Evolutionary conservation across 2,329 filamentous ascomycete species (phyloP), one percentile per base, ranked within the genome.

Genomic region (Incumbomyces delicatus): DNA sequence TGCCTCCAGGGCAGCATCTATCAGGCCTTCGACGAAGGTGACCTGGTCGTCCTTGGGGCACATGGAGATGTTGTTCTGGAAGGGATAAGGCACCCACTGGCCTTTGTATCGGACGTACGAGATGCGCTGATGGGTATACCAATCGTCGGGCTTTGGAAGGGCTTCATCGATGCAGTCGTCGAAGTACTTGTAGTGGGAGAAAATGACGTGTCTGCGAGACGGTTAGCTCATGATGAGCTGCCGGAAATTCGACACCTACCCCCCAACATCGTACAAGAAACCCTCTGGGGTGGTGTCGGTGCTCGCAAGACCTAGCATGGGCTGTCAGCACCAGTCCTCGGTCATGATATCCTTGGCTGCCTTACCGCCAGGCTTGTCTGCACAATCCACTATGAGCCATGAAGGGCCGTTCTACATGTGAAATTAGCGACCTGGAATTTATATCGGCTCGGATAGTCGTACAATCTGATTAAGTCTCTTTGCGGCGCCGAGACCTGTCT

Each of bases 111-210:
- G 89, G 59, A 98, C 90, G 68, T 98, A 98, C 54, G 92, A 98
- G 71, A 98, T 92, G 66, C 92, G 89, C 77, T 98, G 85, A 75
- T 98, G 92, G 56, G 81, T 87, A 73, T 85, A 96, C 92, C 92
- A 98, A 74, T 98, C 92, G 50, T 87, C 83, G 50, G 88, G 80
- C 63, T 87, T 87, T 61, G 92, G 92, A 35, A 98, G 82, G 44
- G 92, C 92, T 77, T 98, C 92, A 67, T 96, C 80, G 65, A 98
- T 83, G 75, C 87, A 94, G 76, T 98, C 92, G 73, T 98, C 92
- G 68, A 98, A 98, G 81, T 98, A 98, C 75, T 95, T 95, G 84
- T 98, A 98, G 80, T 95, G 89, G 60, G 89, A 95, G 79, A 95
- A 95, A 73, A 95, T 95, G 71, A 95, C 89, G 72, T 95, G 89